Evolutionary conservation across 306 rosid species (phyloP), one percentile per base, ranked within the genome.

Genomic region (Hippophae gyantsensis): DNA sequence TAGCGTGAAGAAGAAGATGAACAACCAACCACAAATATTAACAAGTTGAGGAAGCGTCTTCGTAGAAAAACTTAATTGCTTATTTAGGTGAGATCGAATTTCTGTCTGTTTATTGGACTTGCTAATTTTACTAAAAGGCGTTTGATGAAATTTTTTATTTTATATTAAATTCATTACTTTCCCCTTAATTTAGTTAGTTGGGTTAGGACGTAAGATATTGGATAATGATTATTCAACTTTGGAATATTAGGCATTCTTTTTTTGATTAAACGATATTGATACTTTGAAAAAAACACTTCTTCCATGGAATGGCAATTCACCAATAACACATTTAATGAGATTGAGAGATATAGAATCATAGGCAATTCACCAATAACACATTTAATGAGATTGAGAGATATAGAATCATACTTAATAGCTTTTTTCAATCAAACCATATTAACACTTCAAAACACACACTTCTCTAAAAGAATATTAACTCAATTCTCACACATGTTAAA

Each of bases 1-100:
- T 57, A 87, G 96, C 65, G 84, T 74, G 72, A 84, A 87, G 85
- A 87, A 84, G 96, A 87, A 84, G 82, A 81, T 93, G 71, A 87
- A 80, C 69, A 72, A 38, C 82, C 85, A 87, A 87, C 64, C 89
- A 84, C 64, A 84, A 84, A 80, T 84, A 87, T 67, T 18, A 75
- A 79, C 71, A 87, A 87, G 70, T 69, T 82, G 14, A 80, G 89
- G 68, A 84, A 80, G 74, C 86, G 93, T 13, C 76, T 84, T 68
- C 65, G 80, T 42, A 76, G 89, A 65, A 79, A 84, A 71, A 69
- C 72, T 51, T 84, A 81, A 73, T 63, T 43, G 42, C 49, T 55
- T 60, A 42, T 25, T 62, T 68, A 57, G 87, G 83, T 75, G 76
- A 78, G 78, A 52, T 58, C 65, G 46, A 56, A 38, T 67, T 49